Percentiles rank a stretch among this genome's conserved stretches.
Evolutionary conservation across 768 basidiomycete genomes (phyloP).

Genomic region (Mycena crocata): DNA sequence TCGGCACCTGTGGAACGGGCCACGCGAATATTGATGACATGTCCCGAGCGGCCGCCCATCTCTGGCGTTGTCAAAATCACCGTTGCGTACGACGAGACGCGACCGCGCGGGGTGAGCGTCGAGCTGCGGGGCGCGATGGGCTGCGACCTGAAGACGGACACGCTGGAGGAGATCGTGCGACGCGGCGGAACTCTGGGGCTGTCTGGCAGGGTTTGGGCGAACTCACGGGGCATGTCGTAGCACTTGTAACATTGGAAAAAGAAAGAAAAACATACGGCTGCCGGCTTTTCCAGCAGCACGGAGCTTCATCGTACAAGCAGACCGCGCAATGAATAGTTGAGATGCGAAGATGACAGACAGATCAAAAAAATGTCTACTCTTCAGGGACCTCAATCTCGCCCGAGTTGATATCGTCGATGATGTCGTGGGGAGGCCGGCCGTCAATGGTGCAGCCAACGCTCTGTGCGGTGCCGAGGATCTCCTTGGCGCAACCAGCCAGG

Average conservation of each 20-base stretch:
- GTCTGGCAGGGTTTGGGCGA: slow-evolving; percentile 74
- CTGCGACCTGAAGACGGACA: slow-evolving; percentile 61
- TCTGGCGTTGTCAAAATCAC: slow-evolving; percentile 74
- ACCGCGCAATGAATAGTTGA: slow-evolving; percentile 23
- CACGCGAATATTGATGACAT: slow-evolving; percentile 72
- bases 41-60: slow-evolving; percentile 73
- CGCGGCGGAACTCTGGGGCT: slow-evolving; percentile 79
- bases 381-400: slow-evolving; percentile 90
- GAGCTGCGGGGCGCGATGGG: slow-evolving; percentile 71
- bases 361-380: slow-evolving; percentile 65
- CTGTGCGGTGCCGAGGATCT: slow-evolving; percentile 98
- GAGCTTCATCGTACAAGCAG: slow-evolving; percentile 7
- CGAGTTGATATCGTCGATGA: slow-evolving; percentile 88
- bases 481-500: slow-evolving; percentile 90
- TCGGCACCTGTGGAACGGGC: slow-evolving; percentile 52
- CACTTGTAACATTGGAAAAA: background rate
- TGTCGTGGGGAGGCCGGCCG: slow-evolving; percentile 91
- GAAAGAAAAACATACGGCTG: no score
- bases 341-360: slow-evolving; percentile 42
- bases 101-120: slow-evolving; percentile 65
- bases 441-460: slow-evolving; percentile 97
- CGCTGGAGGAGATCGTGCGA: slow-evolving; percentile 77
- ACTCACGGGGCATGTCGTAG: slow-evolving; percentile 43
- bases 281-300: no score
- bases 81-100: slow-evolving; percentile 69